Evolutionary conservation across 176 grass and related monocot species (phyloP).

Genomic region (Carex cristatella): DNA sequence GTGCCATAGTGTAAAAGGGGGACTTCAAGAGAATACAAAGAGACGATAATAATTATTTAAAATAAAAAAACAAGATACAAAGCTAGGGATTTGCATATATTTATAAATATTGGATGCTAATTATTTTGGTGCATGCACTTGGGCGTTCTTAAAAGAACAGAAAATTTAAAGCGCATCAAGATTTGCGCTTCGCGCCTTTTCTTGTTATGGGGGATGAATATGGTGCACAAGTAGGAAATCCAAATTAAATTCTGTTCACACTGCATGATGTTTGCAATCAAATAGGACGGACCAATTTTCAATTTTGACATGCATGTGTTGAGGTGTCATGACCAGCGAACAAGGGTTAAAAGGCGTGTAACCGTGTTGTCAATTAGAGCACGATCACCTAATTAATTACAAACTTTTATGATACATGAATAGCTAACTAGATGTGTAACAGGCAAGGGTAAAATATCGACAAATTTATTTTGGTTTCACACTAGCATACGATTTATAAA

Average conservation of each 20-base stretch:
- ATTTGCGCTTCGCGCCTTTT: slow-evolving; percentile 12
- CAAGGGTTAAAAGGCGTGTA: no score
- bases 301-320: not conserved
- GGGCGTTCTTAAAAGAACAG: not conserved
- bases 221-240: not conserved
- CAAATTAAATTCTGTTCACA: not conserved
- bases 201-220: not conserved
- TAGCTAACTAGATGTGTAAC: no score
- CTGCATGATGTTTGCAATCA: not conserved
- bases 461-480: no score
- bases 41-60: not conserved
- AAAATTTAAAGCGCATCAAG: not conserved
- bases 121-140: not conserved
- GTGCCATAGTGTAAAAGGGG: slow-evolving; percentile 9
- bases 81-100: not conserved
- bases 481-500: no score
- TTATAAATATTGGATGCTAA: not conserved
- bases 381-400: no score
- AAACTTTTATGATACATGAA: no score
- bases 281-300: not conserved
- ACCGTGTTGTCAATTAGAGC: no score
- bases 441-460: no score
- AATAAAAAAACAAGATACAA: not conserved
- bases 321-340: not conserved
- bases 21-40: not conserved